Base-by-base conservation (phyloP, 352 stramenopile genomes). In the Phytophthora pluvialis region DNA sequence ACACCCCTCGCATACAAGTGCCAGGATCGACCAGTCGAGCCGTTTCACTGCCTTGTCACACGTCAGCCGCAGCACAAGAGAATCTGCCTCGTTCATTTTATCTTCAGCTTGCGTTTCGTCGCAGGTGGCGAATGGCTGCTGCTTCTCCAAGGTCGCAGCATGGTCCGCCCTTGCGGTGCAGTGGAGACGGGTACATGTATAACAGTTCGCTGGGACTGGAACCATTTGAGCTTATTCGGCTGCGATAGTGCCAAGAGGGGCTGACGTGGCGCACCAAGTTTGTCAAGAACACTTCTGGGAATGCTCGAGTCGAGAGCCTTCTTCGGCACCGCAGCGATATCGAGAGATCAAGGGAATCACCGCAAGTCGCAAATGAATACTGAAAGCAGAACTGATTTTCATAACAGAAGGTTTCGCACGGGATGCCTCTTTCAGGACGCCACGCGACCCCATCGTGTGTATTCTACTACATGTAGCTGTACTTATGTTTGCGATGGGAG, bases 391-490 rank as follows among this genome's bases (percentile, higher is more conserved):
- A 15, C 38, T 33, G 10, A 35, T 11, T 45, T 52, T 60, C 44
- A 51, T 54, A 64, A 42, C 31, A 47, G 49, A 25, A 58, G 28
- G 21, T 36, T 60, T 62, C 28, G 12, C 38, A 40, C 10, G 42
- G 28, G 29, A 55, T 29, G 11, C n/a, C n/a, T 18, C 28, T 50
- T 60, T 45, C 13, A 28, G 9, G 9, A 35, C 31, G 31, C 9
- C 31, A 35, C 9, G 39, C 39, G 15, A 57, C n/a, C n/a, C 45
- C 60, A 59, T 52, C 21, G 44, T 36, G 31, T 44, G 46, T 31
- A 69, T 43, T 63, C 32, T 59, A 64, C 39, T 58, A 47, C 38
- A 29, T n/a, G n/a, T n/a, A n/a, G n/a, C n/a, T n/a, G n/a, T n/a
- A n/a, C n/a, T n/a, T n/a, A n/a, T n/a, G 48, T 45, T 39, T 70